Evolutionary conservation across 1,139 yeast species (phyloP).

Genomic region (Candida mesenterica): DNA sequence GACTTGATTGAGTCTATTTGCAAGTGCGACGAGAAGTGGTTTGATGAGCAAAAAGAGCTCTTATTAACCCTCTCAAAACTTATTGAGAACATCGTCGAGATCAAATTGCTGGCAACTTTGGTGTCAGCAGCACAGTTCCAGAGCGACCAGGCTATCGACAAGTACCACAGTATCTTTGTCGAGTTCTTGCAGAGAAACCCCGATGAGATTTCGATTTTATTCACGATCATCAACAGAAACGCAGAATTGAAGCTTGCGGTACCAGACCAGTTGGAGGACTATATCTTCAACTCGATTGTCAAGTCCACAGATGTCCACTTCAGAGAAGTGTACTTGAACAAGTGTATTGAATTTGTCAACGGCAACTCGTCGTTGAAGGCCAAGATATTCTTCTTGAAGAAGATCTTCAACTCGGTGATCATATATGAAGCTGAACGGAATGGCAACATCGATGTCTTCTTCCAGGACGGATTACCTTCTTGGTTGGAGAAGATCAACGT

Average conservation of each 20-base stretch:
- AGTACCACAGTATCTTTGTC: conserved; percentile 57
- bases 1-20: conserved; percentile 60
- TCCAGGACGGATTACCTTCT: conserved; percentile 38
- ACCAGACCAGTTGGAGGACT: conserved; percentile 52
- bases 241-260: conserved; percentile 48
- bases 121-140: conserved; percentile 68
- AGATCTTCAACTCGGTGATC: conserved; percentile 65
- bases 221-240: conserved; percentile 49
- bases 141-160: conserved; percentile 68
- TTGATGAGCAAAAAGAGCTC: conserved; percentile 49
- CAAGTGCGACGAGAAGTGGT: conserved; percentile 60
- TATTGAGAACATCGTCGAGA: conserved; percentile 43
- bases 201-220: conserved; percentile 34
- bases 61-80: conserved; percentile 47
- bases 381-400: conserved; percentile 60
- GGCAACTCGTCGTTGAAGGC: conserved; percentile 46
- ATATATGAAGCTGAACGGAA: conserved; percentile 56
- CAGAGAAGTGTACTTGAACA: conserved; percentile 52
- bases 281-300: conserved; percentile 57
- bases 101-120: conserved; percentile 42
- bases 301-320: conserved; percentile 44
- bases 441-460: conserved; percentile 51
- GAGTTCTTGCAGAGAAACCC: conserved; percentile 40
- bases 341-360: conserved; percentile 48
- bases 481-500: conserved; percentile 68